Evolutionary conservation across 140 eudicot genomes (phyloP).

Genomic region (Flaveria floridana): DNA sequence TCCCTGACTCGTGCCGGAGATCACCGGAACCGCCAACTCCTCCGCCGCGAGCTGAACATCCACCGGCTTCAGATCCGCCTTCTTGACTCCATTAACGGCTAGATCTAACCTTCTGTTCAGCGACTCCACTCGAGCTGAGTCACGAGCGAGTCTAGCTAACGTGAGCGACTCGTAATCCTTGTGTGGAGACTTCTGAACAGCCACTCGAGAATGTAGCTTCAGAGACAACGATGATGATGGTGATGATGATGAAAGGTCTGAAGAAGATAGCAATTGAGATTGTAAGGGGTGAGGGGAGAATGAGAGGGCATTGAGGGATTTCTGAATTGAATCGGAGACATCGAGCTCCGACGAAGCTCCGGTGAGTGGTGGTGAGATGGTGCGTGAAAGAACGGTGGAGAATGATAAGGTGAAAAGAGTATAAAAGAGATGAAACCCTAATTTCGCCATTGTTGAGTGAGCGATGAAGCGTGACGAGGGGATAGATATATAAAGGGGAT

Average conservation of each 20-base stretch:
- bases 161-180: conserved; percentile 44
- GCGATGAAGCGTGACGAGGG: neutral
- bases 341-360: conserved; percentile 37
- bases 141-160: conserved; percentile 57
- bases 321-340: conserved; percentile 47
- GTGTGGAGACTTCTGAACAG: conserved; percentile 39
- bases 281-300: conserved; percentile 21
- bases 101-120: conserved; percentile 50
- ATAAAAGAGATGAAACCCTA: conserved; percentile 20
- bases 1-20: conserved; percentile 78
- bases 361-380: conserved; percentile 20
- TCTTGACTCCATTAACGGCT: conserved; percentile 36
- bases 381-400: conserved; percentile 39
- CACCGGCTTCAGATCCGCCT: conserved; percentile 51
- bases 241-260: neutral
- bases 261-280: conserved; percentile 21
- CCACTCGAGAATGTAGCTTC: conserved; percentile 52
- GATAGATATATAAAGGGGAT: neutral
- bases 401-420: conserved; percentile 15
- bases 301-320: conserved; percentile 39
- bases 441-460: conserved; percentile 41
- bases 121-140: conserved; percentile 63
- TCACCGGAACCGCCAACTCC: conserved; percentile 53
- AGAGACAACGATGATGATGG: conserved; percentile 35
- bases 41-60: conserved; percentile 34